A percentile compares a stretch with the other conserved stretches of the same genome.
Conservation (phyloP, 2,329 filamentous ascomycete species). For the Plectosphaerella plurivora region DNA sequence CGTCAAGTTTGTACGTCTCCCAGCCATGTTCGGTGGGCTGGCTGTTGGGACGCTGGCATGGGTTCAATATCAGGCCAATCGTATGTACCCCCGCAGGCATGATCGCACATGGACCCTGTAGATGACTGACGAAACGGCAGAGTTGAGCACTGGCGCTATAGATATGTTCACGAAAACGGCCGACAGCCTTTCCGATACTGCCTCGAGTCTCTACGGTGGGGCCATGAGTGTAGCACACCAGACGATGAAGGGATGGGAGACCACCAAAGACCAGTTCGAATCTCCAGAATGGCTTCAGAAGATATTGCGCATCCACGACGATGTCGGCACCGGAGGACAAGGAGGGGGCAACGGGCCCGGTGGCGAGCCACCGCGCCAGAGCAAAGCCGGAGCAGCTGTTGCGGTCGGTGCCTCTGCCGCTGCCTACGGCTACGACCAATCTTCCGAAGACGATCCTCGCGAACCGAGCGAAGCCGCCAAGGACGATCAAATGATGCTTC, state of each 20-base stretch:
- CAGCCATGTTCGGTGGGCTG: slow-evolving; percentile 86
- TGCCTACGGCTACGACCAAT: slow-evolving; percentile 73
- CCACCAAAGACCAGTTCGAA: slow-evolving; percentile 72
- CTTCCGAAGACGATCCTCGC: slow-evolving; percentile 59
- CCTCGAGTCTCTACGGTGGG: slow-evolving; percentile 65
- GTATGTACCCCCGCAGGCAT: slow-evolving; percentile 44
- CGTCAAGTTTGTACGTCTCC: slow-evolving; percentile 82
- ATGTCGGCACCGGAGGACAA: slow-evolving; percentile 47
- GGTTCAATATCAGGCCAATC: slow-evolving; percentile 90
- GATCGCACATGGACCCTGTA: not conserved
- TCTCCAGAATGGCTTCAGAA: slow-evolving; percentile 74
- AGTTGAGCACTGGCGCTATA: slow-evolving; percentile 72
- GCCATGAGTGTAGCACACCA: slow-evolving; percentile 74
- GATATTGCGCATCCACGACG: slow-evolving; percentile 59
- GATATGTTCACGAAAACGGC: slow-evolving; percentile 72
- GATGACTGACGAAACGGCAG: slow-evolving; percentile 23
- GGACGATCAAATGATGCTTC: slow-evolving; percentile 98
- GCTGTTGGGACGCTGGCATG: slow-evolving; percentile 86
- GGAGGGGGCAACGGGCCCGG: slow-evolving; percentile 42
- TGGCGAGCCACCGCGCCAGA: slow-evolving; percentile 55
- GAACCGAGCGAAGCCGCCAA: slow-evolving; percentile 63
- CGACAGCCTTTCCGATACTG: slow-evolving; percentile 66
- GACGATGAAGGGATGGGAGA: slow-evolving; percentile 75
- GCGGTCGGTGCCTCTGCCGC: slow-evolving; percentile 69
- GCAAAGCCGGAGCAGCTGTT: slow-evolving; percentile 54